Evolutionary conservation across 495 filamentous ascomycete genomes (phyloP), one percentile per base, ranked within the genome.

Genomic region (Talaromyces adpressus): DNA sequence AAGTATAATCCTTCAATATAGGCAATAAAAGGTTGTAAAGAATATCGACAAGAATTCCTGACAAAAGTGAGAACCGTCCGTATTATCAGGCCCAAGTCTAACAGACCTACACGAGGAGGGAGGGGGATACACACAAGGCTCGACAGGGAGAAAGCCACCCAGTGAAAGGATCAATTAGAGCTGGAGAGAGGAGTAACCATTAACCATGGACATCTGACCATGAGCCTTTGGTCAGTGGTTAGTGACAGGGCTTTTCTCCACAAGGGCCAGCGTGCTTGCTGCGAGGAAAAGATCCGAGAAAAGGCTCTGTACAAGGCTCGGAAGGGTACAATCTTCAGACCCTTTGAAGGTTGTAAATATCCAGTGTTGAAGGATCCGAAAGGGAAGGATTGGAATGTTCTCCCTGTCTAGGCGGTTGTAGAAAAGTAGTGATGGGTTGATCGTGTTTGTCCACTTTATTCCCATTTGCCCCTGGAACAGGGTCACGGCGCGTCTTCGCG

Each of bases 241-340:
- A 20, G 14, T 14, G 7, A 41, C 16, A 49, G 45, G 45, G 45
- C 16, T 22, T 49, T 16, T 49, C n/a, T 49, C n/a, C 45, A 20
- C 36, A 41, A 41, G 6, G 45, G 51, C n/a, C 22, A n/a, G 51
- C 51, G 51, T 54, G 51, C 25, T 20, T 20, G 25, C 51, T 27
- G 51, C 51, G 51, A 54, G 51, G 51, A 29, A 54, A 54, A 54
- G 51, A 20, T n/a, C 51, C 51, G 51, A 54, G 51, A 54, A 54
- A 52, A 20, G 36, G 20, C 1, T 49, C n/a, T 7, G 45, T 49
- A 49, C 45, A 9, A 49, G 45, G 45, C 29, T 12, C 7, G 45
- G 45, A 22, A 9, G 18, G 45, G 18, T 49, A 20, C 18, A 20
- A 6, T 27, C 6, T 54, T 27, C n/a, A 27, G 22, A 16, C 51